Conservation (phyloP, 257 asterid genomes). For the Solanum virginianum region DNA sequence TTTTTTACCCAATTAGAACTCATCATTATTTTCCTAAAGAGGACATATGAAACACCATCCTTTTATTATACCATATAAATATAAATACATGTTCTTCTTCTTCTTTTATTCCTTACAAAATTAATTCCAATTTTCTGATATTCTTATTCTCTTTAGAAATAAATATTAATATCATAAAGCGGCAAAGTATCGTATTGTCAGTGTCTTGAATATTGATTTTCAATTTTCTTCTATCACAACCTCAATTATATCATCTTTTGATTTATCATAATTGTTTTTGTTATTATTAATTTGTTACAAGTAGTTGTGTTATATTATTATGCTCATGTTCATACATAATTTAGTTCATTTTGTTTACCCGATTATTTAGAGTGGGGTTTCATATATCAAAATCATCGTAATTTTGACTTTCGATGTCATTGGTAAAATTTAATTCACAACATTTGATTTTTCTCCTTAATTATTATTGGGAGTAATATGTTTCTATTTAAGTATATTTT, state of each 20-base stretch:
- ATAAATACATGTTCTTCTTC: too few species aligned
- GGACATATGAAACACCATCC: too few species aligned
- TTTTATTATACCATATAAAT: too few species aligned
- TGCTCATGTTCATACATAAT: neutral
- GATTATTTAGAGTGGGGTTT: neutral
- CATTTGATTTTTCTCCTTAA: neutral
- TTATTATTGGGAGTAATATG: neutral
- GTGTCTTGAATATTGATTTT: neutral
- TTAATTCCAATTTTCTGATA: neutral
- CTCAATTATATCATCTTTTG: neutral
- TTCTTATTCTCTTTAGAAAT: neutral
- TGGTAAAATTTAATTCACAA: neutral
- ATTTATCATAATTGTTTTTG: neutral
- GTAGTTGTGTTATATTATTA: neutral
- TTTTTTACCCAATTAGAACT: too few species aligned
- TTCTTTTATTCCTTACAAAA: too few species aligned
- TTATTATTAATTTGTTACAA: neutral
- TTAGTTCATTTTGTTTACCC: neutral
- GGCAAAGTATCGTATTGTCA: neutral
- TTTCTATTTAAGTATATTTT: neutral
- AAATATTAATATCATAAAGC: neutral
- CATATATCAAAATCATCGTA: neutral
- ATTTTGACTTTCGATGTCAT: neutral
- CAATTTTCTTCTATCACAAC: neutral
- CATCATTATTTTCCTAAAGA: too few species aligned